Percentiles rank a stretch among this genome's conserved stretches.
Evolutionary conservation across 1,284 basidiomycete genomes (phyloP).

Genomic region (Boletus mariae): DNA sequence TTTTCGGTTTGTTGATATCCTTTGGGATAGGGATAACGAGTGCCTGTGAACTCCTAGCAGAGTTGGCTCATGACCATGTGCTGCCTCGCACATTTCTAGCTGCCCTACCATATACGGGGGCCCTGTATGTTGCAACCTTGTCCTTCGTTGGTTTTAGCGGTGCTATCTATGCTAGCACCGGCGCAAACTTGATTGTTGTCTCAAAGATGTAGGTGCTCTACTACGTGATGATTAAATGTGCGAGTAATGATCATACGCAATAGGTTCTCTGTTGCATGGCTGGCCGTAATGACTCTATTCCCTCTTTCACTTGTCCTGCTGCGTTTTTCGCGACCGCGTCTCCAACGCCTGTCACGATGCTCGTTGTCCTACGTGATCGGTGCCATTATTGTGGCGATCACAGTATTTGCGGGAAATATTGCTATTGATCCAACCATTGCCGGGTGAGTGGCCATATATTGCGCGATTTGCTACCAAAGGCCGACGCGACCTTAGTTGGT

Average conservation of each 20-base stretch:
- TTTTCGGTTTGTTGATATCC: conserved; percentile 5
- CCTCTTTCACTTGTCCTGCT: conserved; percentile 58
- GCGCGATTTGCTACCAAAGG: neutral
- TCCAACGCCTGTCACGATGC: conserved; percentile 44
- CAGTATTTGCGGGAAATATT: conserved; percentile 59
- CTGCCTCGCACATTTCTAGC: conserved; percentile 53
- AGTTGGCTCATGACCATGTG: conserved; percentile 56
- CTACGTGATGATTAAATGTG: neutral
- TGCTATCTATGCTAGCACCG: conserved; percentile 56
- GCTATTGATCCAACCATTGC: conserved; percentile 50
- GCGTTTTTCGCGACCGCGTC: conserved; percentile 59
- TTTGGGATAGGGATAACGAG: conserved; percentile 47
- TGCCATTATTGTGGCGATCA: conserved; percentile 42
- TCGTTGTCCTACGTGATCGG: conserved; percentile 39
- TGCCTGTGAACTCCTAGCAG: conserved; percentile 55
- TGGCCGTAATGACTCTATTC: conserved; percentile 61
- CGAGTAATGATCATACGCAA: neutral
- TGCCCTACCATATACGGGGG: conserved; percentile 47
- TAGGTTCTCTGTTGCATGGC: conserved; percentile 62
- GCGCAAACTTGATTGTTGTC: conserved; percentile 48
- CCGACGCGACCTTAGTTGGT: conserved; percentile 45
- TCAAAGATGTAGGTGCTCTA: conserved; percentile 49
- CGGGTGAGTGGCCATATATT: conserved; percentile 39
- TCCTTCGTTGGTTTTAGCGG: conserved; percentile 50
- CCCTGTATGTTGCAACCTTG: conserved; percentile 52